Conservation (phyloP, 768 basidiomycete genomes). For the Leccinum ochraceum region DNA sequence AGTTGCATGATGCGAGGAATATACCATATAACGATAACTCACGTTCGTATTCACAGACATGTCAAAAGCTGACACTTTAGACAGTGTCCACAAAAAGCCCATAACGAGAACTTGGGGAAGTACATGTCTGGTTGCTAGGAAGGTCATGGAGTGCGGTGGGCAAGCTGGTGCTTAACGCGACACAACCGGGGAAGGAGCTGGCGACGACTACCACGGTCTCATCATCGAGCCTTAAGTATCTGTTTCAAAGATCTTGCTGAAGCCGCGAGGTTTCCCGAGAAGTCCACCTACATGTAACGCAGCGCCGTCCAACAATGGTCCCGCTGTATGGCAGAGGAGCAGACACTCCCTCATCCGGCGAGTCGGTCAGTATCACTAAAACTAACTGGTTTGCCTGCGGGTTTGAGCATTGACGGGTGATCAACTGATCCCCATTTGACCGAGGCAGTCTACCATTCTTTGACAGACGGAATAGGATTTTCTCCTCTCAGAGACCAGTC, state of each 20-base stretch:
- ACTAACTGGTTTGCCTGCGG: background rate
- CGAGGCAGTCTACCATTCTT: background rate
- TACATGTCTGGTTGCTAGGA: background rate
- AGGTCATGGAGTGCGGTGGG: background rate
- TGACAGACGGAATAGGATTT: background rate
- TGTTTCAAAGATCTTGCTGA: background rate
- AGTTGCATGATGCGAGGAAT: background rate
- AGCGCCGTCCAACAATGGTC: background rate
- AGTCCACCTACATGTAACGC: background rate
- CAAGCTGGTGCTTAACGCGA: background rate
- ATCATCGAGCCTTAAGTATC: conserved; percentile 13
- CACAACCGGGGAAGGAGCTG: background rate
- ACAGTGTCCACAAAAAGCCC: background rate
- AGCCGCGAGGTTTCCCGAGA: background rate
- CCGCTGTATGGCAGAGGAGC: background rate
- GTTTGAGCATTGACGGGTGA: background rate
- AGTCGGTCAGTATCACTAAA: background rate
- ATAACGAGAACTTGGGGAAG: background rate
- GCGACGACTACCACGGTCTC: background rate
- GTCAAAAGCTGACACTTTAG: conserved; percentile 16
- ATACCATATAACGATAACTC: background rate
- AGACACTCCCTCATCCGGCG: conserved; percentile 9
- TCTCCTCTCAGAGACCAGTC: background rate
- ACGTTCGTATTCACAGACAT: conserved; percentile 24
- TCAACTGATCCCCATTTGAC: background rate